phyloP scores from a whole-genome alignment of 139 green algal genomes.

The Chlamydomonas sp. region DNA sequence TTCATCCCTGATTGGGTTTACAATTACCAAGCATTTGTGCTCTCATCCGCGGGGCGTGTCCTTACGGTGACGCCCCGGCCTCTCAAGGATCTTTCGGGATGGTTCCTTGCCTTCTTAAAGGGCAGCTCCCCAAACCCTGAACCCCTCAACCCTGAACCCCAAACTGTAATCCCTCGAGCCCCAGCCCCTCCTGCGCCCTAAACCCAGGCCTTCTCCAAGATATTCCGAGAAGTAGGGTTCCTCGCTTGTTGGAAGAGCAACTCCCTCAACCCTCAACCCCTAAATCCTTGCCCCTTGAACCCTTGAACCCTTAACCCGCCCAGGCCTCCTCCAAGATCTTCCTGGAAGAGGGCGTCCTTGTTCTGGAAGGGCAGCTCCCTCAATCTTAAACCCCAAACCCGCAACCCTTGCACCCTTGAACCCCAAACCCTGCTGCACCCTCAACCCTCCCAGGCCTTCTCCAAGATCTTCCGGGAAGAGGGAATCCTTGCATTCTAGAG shows the following conservation, averaged over 20 bases:
- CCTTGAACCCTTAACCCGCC: no score
- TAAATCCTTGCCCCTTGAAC: no score
- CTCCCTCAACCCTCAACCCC: neutral
- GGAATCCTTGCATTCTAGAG: conserved; percentile 12
- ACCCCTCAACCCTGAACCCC: neutral
- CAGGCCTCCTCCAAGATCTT: neutral
- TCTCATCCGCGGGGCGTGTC: no score
- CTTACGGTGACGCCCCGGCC: no score
- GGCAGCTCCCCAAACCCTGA: neutral
- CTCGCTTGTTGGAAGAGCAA: conserved; percentile 12
- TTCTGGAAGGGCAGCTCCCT: neutral
- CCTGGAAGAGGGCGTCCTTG: neutral
- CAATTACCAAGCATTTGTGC: no score
- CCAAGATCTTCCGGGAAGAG: neutral
- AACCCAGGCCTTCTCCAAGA: neutral
- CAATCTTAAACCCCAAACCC: neutral
- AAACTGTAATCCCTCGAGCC: neutral
- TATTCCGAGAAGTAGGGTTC: neutral
- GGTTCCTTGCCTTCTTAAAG: no score
- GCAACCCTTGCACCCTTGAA: conserved; percentile 4
- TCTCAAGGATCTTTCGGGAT: no score
- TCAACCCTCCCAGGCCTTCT: neutral
- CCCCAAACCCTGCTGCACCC: no score
- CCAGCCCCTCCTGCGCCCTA: no score
- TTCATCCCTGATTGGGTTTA: no score